Percentiles rank a stretch among this genome's conserved stretches.
Evolutionary conservation across 2,329 filamentous ascomycete genomes (phyloP).

Genomic region (Diaporthe sp.): DNA sequence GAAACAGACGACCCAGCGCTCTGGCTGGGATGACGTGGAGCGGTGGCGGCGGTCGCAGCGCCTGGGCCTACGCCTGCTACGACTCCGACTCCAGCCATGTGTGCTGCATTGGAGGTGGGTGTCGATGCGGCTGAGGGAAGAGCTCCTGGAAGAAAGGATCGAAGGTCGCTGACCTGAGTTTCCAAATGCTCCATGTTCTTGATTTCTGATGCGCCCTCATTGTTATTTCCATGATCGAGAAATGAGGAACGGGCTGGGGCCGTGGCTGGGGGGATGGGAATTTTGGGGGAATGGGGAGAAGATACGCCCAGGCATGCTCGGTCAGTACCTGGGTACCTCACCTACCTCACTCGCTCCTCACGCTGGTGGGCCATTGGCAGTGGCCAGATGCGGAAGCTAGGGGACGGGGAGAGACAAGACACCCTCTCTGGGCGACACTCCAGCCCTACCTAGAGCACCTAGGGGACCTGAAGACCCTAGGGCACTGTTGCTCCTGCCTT

Average conservation of each 20-base stretch:
- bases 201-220: slow-evolving; percentile 20
- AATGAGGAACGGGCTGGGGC: slow-evolving; percentile 12
- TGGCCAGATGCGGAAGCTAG: slow-evolving; percentile 17
- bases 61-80: slow-evolving; percentile 30
- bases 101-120: slow-evolving; percentile 18
- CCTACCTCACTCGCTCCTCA: neutral
- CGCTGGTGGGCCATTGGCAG: too few relatives aligned
- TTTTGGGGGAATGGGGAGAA: slow-evolving; percentile 13
- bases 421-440: neutral
- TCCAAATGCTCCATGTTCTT: slow-evolving; percentile 66
- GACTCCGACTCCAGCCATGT: slow-evolving; percentile 40
- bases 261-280: slow-evolving; percentile 21
- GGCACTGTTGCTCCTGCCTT: neutral
- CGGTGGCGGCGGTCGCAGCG: slow-evolving; percentile 42
- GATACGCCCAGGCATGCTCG: neutral
- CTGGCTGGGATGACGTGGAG: slow-evolving; percentile 46
- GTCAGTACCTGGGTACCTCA: neutral
- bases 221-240: slow-evolving; percentile 31
- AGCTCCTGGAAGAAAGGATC: slow-evolving; percentile 59
- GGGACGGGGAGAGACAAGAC: slow-evolving; percentile 24
- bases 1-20: slow-evolving; percentile 47
- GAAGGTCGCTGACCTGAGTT: slow-evolving; percentile 67
- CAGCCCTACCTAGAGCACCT: slow-evolving; percentile 16
- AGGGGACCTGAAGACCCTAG: neutral
- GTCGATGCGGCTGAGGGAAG: slow-evolving; percentile 43